Evolutionary conservation across 2,329 filamentous ascomycete species (phyloP).

Genomic region (Trichophyton rubrum): DNA sequence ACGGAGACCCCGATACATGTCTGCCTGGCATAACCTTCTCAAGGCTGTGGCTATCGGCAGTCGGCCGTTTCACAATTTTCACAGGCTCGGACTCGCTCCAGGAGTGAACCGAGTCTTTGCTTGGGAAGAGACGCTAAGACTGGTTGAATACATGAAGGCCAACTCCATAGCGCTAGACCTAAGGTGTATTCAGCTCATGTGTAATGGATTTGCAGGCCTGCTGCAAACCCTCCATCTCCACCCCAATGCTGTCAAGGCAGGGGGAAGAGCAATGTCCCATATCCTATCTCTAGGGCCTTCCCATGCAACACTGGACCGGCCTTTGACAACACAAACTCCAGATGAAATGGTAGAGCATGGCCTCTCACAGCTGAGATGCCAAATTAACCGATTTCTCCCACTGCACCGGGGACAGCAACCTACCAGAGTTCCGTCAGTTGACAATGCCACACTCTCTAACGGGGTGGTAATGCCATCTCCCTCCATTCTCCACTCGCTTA

Average conservation of each 20-base stretch:
- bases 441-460: not conserved
- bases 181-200: conserved; percentile 8
- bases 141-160: conserved; percentile 25
- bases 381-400: not conserved
- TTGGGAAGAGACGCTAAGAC: conserved; percentile 27
- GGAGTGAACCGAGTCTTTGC: conserved; percentile 22
- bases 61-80: not conserved
- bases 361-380: not conserved
- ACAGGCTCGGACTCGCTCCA: conserved; percentile 9
- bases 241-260: not conserved
- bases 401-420: not conserved
- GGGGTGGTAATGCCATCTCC: conserved; percentile 19
- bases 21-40: conserved; percentile 29
- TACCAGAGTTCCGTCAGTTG: not conserved
- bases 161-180: conserved; percentile 5
- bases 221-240: not conserved
- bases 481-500: conserved; percentile 30
- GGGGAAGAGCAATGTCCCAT: not conserved
- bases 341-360: not conserved
- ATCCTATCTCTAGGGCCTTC: not conserved
- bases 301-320: not conserved
- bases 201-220: conserved; percentile 4
- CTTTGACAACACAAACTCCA: not conserved
- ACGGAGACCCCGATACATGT: conserved; percentile 20
- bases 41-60: conserved; percentile 14